Base-by-base conservation (phyloP, 2,329 filamentous ascomycete genomes). In the Aspergillus neotritici region DNA sequence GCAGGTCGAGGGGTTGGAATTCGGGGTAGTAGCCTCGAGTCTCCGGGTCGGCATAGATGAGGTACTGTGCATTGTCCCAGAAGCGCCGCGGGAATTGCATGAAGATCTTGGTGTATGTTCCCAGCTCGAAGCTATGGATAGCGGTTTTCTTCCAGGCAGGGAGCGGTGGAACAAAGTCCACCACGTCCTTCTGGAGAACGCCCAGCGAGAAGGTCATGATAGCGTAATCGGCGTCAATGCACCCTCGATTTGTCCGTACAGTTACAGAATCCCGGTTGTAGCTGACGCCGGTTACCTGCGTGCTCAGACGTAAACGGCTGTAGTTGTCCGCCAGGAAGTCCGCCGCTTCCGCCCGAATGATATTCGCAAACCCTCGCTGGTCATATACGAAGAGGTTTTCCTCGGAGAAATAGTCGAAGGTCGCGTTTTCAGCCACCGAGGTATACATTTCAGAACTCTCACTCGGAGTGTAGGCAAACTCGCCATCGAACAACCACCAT, bases 201-300 rank as follows among this genome's bases (percentile, higher is more conserved):
- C 83, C 83, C 0, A 86, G 63, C 0, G 80, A 83, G 60, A 87
- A 85, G 0, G 82, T 86, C 53, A 74, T 76, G 48, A 86, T 76
- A 1, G 82, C 82, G 49, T 82, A 81, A 5, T 76, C 74, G 1
- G 81, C 80, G 35, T 71, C 60, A 14, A 83, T 64, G 50, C 80
- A 83, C 2, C 77, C 79, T 42, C 80, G 73, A 2, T 70, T 61
- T 16, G 71, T 76, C 37, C 68, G 60, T 8, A 84, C 63, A 1
- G 66, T 77, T 1, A 84, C 79, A 3, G 75, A 73, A 1, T 70
- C 52, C 3, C 71, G 55, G 0, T 68, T 69, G 55, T 83, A 81
- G 4, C 67, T 61, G 29, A 86, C 70, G 2, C 72, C 66, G 0
- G 72, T 75, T 1, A 86, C 73, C 1, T 72, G 67, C 0, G 78